Evolutionary conservation across 2,329 filamentous ascomycete genomes (phyloP), one percentile per base, ranked within the genome.

Genomic region (Pseudogymnoascus sp.): DNA sequence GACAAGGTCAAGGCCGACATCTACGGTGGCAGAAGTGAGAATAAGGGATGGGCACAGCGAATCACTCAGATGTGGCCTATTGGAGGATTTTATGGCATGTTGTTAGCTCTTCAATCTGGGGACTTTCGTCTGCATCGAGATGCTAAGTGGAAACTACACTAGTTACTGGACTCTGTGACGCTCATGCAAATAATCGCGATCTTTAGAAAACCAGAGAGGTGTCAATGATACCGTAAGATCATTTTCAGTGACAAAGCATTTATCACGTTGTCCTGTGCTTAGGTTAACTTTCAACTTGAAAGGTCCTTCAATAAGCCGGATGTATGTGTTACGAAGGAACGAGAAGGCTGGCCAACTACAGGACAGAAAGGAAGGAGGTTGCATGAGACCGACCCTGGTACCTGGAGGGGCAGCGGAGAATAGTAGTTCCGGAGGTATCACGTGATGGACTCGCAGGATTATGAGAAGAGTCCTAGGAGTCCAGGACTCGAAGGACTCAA

Each of bases 1-100:
- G 85, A 90, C 69, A 91, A 91, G 76, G 84, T 88, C 61, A 81
- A 80, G 67, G 82, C 86, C 37, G 79, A 81, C 66, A 75, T 81
- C 16, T 1, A 42, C 16, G 38, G 3, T 11, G 16, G 38, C 3
- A 42, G 38, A 42, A 42, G 38, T 19, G 38, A 42, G 16, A 42
- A 42, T 42, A 42, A 42, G 38, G 38, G 38, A 19, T 42, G 38
- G 38, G n/a, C 38, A 11, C 7, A 42, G 38, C 19, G 38, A 5
- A 16, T 42, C 4, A 42, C 14, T 11, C 38, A 42, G 38, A 42
- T 42, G 38, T 42, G 38, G 38, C 38, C 38, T 11, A 42, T 42
- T 42, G 38, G 38, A 11, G 38, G 38, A 1, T 42, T 42, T 16
- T 42, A 42, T 42, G 38, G 38, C 16, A 42, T 42, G 38, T 19